Evolutionary conservation across 352 stramenopile genomes (phyloP), one percentile per base, ranked within the genome.

Genomic region (Saprolegnia diclina): DNA sequence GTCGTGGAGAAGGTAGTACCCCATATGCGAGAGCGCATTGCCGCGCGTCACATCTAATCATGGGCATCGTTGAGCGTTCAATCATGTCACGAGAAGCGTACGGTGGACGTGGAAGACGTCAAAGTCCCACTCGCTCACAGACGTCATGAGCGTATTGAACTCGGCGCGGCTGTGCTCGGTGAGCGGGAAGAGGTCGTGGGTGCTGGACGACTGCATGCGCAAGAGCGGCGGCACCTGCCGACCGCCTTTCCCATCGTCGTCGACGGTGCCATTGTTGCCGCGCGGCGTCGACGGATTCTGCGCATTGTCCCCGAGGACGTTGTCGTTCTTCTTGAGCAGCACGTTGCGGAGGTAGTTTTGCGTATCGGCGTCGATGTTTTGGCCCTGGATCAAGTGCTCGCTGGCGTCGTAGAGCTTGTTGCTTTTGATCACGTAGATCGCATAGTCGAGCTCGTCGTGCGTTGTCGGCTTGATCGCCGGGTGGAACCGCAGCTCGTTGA

Each of bases 391-490:
- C 19, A 92, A 67, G 9, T 89, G 82, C 50, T 90, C 85, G 48
- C 87, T 88, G 4, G 83, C 86, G 52, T 93, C 83, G 66, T 95
- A 94, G 11, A 95, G 67, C 4, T 81, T 79, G 63, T 94, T 94
- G 71, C 89, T 91, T 66, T 93, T 93, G 74, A 95, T 93, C 6
- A 78, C 78, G 61, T 95, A 83, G 40, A 94, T 93, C 6, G 85
- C 79, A 53, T 91, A 93, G 24, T 92, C 83, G 48, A 95, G 67
- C 19, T 91, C 85, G 37, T 81, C 74, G 42, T 82, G 74, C 1
- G 89, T 54, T 9, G 76, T 79, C 18, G 73, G 65, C 1, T 76
- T 76, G 46, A 95, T 76, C 0, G 79, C 82, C 10, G 87, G 84
- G 64, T 95, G 87, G 71, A 83, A 92, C 18, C 82, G 74, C 42